Evolutionary conservation across 148 eudicot genomes (phyloP).

Genomic region (Fagopyrum homotropicum): DNA sequence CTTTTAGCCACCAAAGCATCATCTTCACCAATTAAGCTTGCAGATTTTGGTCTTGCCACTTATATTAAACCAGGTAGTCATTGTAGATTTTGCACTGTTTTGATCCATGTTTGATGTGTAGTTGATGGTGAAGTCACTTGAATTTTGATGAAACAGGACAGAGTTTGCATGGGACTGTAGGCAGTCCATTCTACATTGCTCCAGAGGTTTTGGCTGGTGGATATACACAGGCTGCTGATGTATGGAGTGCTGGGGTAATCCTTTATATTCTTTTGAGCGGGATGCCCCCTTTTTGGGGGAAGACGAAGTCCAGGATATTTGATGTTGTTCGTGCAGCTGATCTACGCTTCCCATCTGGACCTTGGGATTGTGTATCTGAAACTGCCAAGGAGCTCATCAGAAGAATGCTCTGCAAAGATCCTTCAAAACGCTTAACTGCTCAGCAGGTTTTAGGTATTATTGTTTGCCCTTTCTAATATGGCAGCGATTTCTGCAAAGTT

Average conservation of each 20-base stretch:
- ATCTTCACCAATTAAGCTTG: constrained; percentile 74
- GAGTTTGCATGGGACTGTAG: constrained; percentile 71
- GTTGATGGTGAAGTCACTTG: constrained; percentile 16
- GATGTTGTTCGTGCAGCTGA: constrained; percentile 84
- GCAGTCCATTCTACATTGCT: constrained; percentile 92
- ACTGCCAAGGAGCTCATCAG: constrained; percentile 67
- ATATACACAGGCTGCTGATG: constrained; percentile 79
- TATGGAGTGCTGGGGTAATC: constrained; percentile 94
- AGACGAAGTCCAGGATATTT: constrained; percentile 70
- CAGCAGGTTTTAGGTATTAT: constrained; percentile 68
- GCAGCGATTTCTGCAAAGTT: background rate
- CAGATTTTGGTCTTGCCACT: constrained; percentile 93
- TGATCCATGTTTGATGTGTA: background rate
- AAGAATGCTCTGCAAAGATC: constrained; percentile 69
- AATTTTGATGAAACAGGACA: constrained; percentile 49
- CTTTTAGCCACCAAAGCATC: constrained; percentile 61
- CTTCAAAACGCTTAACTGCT: constrained; percentile 62
- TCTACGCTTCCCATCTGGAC: constrained; percentile 62
- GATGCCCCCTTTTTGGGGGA: constrained; percentile 90
- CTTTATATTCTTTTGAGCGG: constrained; percentile 89
- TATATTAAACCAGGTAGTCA: constrained; percentile 64
- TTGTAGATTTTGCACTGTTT: background rate
- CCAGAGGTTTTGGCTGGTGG: constrained; percentile 87
- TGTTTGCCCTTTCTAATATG: background rate
- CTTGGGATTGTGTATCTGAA: constrained; percentile 56